phyloP scores from a whole-genome alignment of 768 basidiomycete genomes.

The Trametes coccinea region DNA sequence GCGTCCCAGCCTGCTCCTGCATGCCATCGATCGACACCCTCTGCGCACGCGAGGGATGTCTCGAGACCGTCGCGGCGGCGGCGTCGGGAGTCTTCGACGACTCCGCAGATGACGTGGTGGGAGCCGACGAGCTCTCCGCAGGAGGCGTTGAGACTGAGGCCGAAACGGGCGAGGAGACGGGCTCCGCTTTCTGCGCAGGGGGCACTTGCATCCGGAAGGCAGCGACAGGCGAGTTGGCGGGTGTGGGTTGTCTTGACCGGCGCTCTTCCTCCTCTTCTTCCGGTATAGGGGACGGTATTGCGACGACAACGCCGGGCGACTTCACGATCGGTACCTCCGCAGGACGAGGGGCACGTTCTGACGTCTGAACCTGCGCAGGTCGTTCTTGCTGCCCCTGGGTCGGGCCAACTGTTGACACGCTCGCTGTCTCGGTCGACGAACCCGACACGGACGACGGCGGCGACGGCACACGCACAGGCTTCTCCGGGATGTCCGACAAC shows the following conservation, averaged over 20 bases:
- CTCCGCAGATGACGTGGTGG: neutral
- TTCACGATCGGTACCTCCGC: neutral
- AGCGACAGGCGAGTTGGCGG: slow-evolving; percentile 60
- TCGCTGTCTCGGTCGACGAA: slow-evolving; percentile 31
- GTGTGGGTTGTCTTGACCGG: slow-evolving; percentile 52
- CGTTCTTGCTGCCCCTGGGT: neutral
- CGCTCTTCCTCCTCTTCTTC: slow-evolving; percentile 39
- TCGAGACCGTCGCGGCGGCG: slow-evolving; percentile 19
- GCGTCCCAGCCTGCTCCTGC: slow-evolving; percentile 39
- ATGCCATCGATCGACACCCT: slow-evolving; percentile 24
- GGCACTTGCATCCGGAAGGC: slow-evolving; percentile 19
- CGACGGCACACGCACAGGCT: slow-evolving; percentile 17
- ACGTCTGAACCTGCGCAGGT: neutral
- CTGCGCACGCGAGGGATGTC: slow-evolving; percentile 29
- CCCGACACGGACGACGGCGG: slow-evolving; percentile 30
- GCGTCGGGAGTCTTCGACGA: slow-evolving; percentile 11
- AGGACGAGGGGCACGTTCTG: neutral
- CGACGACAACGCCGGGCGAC: slow-evolving; percentile 3
- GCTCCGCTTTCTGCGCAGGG: slow-evolving; percentile 18
- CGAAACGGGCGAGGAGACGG: slow-evolving; percentile 10
- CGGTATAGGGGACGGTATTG: slow-evolving; percentile 31
- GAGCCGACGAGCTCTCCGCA: neutral
- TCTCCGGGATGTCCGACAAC: slow-evolving; percentile 18
- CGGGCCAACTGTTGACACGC: slow-evolving; percentile 26
- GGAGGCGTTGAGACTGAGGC: neutral